Base-by-base conservation (phyloP, 306 rosid genomes). In the Carpinus viminea region DNA sequence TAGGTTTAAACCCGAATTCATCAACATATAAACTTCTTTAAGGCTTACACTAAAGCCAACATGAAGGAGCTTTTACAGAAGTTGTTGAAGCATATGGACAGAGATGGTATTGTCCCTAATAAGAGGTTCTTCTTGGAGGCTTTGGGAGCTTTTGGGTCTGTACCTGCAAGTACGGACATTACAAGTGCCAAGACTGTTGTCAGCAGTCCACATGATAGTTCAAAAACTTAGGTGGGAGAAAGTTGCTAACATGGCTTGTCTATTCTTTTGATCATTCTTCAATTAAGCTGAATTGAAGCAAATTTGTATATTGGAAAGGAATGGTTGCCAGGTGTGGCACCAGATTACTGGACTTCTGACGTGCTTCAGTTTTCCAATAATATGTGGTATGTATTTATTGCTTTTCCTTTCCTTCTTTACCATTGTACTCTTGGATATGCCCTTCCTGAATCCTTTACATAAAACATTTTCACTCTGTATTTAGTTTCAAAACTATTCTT, bases 1-100 rank as follows among this genome's bases (percentile, higher is more conserved):
- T 89, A 51, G 85, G 80, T 70, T 73, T 86, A 28, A 31, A 36
- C 64, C 93, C 94, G 26, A 79, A 90, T 86, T 84, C 90, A 43
- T 86, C 97, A 68, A 92, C 98, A 1, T 95, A 88, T 81, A 95
- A 95, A 81, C 97, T 95, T 88, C 93, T 95, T 17, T 92, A 93
- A 85, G 85, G 93, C 92, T 10, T 95, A 91, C 85, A 91, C 98
- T 31, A 92, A 91, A 85, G 90, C 96, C 84, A 85, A 90, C 82
- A 57, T 55, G 80, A 92, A 91, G 86, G 96, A 88, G 87, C 93
- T 91, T 87, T 59, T 88, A 34, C 88, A 83, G 77, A 89, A 87
- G 71, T 87, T 95, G 84, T 79, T 91, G 78, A 86, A 83, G 88
- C 87, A 79, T 80, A 95, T 95, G 98, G 93, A 91, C 57, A 87